Conservation (phyloP, 345 rosid genomes). For the Salix dunnii region DNA sequence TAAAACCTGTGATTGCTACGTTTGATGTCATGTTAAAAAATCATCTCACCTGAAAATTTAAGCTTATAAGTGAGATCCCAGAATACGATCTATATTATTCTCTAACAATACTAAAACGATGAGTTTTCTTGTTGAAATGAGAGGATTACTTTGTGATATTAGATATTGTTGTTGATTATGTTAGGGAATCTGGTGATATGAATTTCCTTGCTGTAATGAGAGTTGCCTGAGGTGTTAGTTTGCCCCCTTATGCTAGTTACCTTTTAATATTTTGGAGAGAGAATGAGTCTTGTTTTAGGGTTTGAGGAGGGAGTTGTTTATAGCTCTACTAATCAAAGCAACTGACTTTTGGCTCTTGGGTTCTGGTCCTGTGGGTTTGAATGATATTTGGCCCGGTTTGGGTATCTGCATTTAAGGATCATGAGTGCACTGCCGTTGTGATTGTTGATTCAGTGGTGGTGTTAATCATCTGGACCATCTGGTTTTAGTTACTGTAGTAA, state of each 20-base stretch:
- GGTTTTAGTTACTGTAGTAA: neutral
- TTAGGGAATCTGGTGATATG: neutral
- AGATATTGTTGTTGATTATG: neutral
- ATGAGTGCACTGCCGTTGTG: neutral
- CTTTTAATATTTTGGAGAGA: neutral
- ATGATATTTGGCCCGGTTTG: neutral
- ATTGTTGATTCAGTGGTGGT: neutral
- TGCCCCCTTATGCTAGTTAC: neutral
- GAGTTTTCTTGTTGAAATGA: neutral
- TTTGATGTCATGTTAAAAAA: no score
- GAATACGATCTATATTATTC: no score
- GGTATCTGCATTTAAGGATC: neutral
- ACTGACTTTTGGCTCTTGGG: neutral
- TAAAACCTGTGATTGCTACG: no score
- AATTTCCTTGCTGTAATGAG: slow-evolving; percentile 2
- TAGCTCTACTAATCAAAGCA: neutral
- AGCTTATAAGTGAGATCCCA: no score
- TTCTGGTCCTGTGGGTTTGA: neutral
- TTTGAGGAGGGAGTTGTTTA: no score
- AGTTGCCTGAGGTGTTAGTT: neutral
- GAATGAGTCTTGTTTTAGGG: neutral
- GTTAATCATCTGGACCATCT: neutral
- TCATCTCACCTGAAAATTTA: no score
- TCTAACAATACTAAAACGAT: neutral
- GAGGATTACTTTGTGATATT: neutral